Evolutionary conservation across 2,329 filamentous ascomycete genomes (phyloP).

Genomic region (Fusarium avenaceum): DNA sequence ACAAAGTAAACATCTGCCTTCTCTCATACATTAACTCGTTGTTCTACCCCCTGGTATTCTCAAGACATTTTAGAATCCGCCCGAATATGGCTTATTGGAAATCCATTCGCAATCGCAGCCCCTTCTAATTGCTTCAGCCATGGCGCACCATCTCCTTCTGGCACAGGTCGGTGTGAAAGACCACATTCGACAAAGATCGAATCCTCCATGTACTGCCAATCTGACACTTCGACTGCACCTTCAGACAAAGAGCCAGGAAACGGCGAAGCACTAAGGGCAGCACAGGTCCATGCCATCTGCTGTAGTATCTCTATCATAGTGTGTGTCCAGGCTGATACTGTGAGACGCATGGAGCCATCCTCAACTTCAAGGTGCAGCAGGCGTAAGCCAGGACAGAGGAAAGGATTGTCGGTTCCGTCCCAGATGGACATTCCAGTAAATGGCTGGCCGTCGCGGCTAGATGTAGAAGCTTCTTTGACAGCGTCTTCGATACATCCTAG

Average conservation of each 20-base stretch:
- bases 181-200: constrained; percentile 54
- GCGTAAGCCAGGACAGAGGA: constrained; percentile 51
- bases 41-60: background rate
- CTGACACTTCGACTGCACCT: constrained; percentile 50
- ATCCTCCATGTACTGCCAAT: constrained; percentile 53
- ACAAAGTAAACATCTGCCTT: constrained; percentile 16
- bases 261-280: constrained; percentile 53
- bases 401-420: constrained; percentile 50
- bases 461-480: constrained; percentile 47
- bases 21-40: background rate
- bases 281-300: constrained; percentile 57
- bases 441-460: constrained; percentile 43
- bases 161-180: constrained; percentile 51
- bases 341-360: constrained; percentile 51
- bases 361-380: constrained; percentile 55
- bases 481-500: constrained; percentile 53
- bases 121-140: constrained; percentile 52
- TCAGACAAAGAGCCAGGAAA: constrained; percentile 52
- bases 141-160: constrained; percentile 45
- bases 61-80: constrained; percentile 19
- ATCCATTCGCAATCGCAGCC: constrained; percentile 53
- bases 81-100: constrained; percentile 48
- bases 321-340: constrained; percentile 53
- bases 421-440: constrained; percentile 55
- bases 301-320: constrained; percentile 55